Evolutionary conservation across 1,284 basidiomycete species (phyloP), one percentile per base, ranked within the genome.

Genomic region (Rhodotorula sp.): DNA sequence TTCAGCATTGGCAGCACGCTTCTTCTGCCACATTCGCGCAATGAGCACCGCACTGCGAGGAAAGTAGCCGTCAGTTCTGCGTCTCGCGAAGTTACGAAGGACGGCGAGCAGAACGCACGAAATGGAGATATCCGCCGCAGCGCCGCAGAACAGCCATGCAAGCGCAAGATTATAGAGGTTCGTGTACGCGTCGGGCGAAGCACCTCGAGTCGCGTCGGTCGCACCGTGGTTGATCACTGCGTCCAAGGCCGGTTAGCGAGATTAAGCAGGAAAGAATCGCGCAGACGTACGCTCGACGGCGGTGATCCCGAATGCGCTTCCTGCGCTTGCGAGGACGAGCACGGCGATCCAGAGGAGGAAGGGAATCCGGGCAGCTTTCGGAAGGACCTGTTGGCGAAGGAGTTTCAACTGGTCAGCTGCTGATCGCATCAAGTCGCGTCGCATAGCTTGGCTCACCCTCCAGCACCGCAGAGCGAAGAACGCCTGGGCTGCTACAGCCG

Each of bases 211-310:
- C 13, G n/a, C 48, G 8, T 50, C 40, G 44, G 58, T 59, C 18
- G 24, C 16, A 30, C 58, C 58, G 44, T 59, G 58, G 26, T 59
- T 59, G 18, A 59, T 46, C 11, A 59, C 48, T 50, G 48, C n/a
- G 48, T 10, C 10, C 48, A 24, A 24, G 15, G 3, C 8, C 22
- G 9, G 24, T 13, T 24, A n/a, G 48, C 48, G 24, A 13, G n/a
- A 24, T 8, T 22, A 24, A 13, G 48, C 20, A 24, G 20, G 20
- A 44, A 13, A 44, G 40, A 3, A 44, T 22, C 47, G 20, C n/a
- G n/a, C n/a, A 24, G 13, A 26, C 22, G 48, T 13, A 50, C 52
- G 22, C 34, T 61, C 59, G 50, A 61, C 34, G 34, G 11, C 10
- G 6, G 59, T 61, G 31, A 40, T 61, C 6, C 48, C 59, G 16